These are phyloP conservation scores for Phytopythium montanum DNA, from an alignment of 352 stramenopile genomes.

Conservation along the genomic window DNA sequence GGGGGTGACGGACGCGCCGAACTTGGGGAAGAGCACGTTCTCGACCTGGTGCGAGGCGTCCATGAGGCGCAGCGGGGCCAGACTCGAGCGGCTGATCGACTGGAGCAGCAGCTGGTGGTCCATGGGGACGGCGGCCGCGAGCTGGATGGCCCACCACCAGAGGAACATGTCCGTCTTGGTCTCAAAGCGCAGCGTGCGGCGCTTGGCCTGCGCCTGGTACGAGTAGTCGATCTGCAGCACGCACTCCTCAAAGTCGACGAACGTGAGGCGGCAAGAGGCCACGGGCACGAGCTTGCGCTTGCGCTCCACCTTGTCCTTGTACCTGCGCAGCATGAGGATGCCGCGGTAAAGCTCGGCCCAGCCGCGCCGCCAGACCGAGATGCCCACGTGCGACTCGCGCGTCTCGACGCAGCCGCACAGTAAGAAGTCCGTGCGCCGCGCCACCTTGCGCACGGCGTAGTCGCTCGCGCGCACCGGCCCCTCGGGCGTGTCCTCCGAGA, in stretches of 20 bases:
- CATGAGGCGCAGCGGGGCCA: slow-evolving; percentile 49
- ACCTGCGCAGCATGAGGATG: slow-evolving; percentile 57
- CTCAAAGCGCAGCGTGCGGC: slow-evolving; percentile 38
- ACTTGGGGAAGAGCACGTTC: slow-evolving; percentile 59
- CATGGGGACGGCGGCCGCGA: slow-evolving; percentile 42
- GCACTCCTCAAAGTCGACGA: slow-evolving; percentile 49
- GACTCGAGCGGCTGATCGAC: slow-evolving; percentile 34
- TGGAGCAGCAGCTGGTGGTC: slow-evolving; percentile 44
- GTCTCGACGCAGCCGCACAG: slow-evolving; percentile 48
- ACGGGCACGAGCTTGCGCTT: slow-evolving; percentile 58
- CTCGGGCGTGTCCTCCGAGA: slow-evolving; percentile 43
- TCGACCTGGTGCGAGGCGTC: slow-evolving; percentile 46
- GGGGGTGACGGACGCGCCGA: slow-evolving; percentile 11
- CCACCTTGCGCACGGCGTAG: slow-evolving; percentile 53
- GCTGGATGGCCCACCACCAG: slow-evolving; percentile 76
- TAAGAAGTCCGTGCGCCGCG: slow-evolving; percentile 41
- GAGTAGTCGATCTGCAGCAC: slow-evolving; percentile 56
- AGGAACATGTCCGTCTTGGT: slow-evolving; percentile 61
- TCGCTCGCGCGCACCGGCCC: slow-evolving; percentile 26
- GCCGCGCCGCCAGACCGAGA: slow-evolving; percentile 42
- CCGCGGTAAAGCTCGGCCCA: slow-evolving; percentile 73
- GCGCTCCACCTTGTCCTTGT: slow-evolving; percentile 49
- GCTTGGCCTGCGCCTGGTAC: slow-evolving; percentile 47
- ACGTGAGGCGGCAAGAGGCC: slow-evolving; percentile 31
- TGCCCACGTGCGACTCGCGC: slow-evolving; percentile 34